Base-by-base conservation (phyloP, 169 alveolate genomes). In the Neospora caninum region DNA sequence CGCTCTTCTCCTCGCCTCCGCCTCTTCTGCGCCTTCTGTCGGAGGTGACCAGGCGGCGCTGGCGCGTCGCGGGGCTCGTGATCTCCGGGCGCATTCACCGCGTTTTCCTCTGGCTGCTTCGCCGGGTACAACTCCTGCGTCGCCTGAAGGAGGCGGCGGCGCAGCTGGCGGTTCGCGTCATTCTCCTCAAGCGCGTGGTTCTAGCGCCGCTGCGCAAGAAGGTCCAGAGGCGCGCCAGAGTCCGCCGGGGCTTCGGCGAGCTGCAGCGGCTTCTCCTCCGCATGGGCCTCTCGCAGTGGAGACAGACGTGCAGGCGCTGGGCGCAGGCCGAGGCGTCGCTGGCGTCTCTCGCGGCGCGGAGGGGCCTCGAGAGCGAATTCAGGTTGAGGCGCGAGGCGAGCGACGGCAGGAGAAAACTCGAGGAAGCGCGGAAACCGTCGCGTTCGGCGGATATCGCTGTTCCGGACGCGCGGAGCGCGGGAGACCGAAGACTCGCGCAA, bases 21-120 rank as follows among this genome's bases (percentile, higher is more conserved):
- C 73, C 53, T n/a, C 39, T 91, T 13, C 67, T 80, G 36, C 89
- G 53, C 10, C 88, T 91, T 0, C 38, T 73, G 54, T 34, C 89
- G 53, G 88, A 80, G 7, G 43, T 91, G 25, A 80, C 45, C 27
- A 43, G 94, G 41, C 88, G 82, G 36, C 70, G 94, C n/a, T 91
- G 89, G 94, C 89, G 94, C 34, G 80, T 91, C 6, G 94, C 93
- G 43, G 88, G 67, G 2, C 49, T 36, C 41, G 78, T 80, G n/a
- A 69, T 88, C 41, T 45, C 67, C 20, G 78, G 69, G 27, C 94
- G 70, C 38, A 88, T 91, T n/a, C 78, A 42, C 29, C 88, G 78
- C 39, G 42, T n/a, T 20, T 53, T 91, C n/a, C 58, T 36, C 16
- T 91, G 94, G 94, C 80, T 91, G 27, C 94, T 38, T n/a, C 88